Conservation (phyloP, 345 rosid genomes). For the Boechera stricta region DNA sequence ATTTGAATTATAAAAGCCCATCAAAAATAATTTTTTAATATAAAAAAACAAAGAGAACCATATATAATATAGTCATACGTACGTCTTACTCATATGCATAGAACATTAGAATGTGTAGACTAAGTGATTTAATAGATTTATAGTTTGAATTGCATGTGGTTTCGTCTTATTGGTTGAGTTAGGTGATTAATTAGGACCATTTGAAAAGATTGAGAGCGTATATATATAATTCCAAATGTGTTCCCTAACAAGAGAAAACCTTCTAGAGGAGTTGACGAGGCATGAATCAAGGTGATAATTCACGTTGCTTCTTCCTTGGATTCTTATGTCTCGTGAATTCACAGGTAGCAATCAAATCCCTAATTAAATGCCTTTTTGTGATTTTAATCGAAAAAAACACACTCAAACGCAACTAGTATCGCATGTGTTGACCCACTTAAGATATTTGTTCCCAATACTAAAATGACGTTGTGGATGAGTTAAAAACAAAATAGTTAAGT, state of each 20-base stretch:
- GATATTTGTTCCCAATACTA: constrained; percentile 27
- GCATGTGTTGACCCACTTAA: constrained; percentile 42
- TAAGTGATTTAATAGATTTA: background rate
- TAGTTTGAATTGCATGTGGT: background rate
- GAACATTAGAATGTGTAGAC: constrained; percentile 1
- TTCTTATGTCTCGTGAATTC: constrained; percentile 40
- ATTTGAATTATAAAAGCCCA: constrained; percentile 20
- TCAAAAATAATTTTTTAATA: background rate
- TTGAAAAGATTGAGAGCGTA: background rate
- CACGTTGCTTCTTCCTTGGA: constrained; percentile 36
- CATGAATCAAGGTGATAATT: constrained; percentile 38
- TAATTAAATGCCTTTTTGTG: constrained; percentile 21
- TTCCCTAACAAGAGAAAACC: constrained; percentile 28
- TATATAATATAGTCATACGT: background rate
- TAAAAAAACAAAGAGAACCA: background rate
- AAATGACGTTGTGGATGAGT: constrained; percentile 33
- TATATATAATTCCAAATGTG: constrained; percentile 11
- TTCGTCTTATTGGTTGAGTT: background rate
- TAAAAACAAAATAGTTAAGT: constrained; percentile 32
- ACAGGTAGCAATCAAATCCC: constrained; percentile 39
- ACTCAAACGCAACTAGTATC: constrained; percentile 35
- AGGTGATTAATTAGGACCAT: background rate
- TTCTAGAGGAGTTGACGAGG: constrained; percentile 35
- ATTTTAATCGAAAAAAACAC: background rate
- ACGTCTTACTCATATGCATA: background rate